Conservation (phyloP, 257 asterid genomes). For the Ophiorrhiza pumila region DNA sequence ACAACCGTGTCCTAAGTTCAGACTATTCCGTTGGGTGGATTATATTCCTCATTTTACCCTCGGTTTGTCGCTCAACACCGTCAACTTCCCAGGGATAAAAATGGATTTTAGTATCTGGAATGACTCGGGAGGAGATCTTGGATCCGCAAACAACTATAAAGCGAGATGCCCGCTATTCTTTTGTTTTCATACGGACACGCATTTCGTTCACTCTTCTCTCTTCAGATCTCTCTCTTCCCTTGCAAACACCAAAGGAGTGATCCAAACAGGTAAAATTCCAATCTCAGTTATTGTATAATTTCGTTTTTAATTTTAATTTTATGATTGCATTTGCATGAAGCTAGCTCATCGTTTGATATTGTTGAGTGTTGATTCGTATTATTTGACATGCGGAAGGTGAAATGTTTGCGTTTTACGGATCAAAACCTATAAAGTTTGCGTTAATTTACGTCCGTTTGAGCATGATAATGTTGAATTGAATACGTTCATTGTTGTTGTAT, state of each 20-base stretch:
- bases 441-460: not conserved
- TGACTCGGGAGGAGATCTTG: slow-evolving; percentile 19
- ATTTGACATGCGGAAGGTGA: not conserved
- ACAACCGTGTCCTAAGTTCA: not conserved
- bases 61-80: not conserved
- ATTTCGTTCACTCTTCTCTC: slow-evolving; percentile 1
- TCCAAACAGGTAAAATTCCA: slow-evolving; percentile 11
- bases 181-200: slow-evolving; percentile 7
- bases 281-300: not conserved
- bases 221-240: slow-evolving; percentile 16
- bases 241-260: slow-evolving; percentile 9
- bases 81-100: not conserved
- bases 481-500: not conserved
- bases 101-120: not conserved
- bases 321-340: slow-evolving; percentile 6
- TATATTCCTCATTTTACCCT: not conserved
- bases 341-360: not conserved
- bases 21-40: not conserved
- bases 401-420: not conserved
- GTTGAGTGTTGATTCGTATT: not conserved
- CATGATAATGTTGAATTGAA: not conserved
- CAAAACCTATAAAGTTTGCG: not conserved
- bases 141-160: slow-evolving; percentile 32
- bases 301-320: not conserved
- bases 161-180: slow-evolving; percentile 23